Evolutionary conservation across 2,329 filamentous ascomycete genomes (phyloP), one percentile per base, ranked within the genome.

Genomic region (Bipolaris zeicola): DNA sequence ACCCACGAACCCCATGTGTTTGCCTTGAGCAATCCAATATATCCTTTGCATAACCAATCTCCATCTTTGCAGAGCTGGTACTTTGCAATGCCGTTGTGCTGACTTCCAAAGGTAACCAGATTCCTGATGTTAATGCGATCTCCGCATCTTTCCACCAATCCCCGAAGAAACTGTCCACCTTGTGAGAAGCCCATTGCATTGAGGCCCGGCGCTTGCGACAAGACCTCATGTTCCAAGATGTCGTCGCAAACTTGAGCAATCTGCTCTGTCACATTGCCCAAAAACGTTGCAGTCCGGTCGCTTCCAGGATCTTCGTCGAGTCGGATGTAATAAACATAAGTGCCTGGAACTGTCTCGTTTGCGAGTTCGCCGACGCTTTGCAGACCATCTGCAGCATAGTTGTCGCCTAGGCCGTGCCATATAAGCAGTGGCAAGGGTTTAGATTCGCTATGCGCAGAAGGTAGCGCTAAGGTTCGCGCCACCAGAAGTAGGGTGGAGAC

Each of bases 151-250:
- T 99, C 88, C 62, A 96, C 82, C 74, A 96, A 93, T 22, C 85
- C 95, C 57, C 95, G 88, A n/a, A 99, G 84, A 80, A 99, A 97
- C 75, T 96, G 91, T 1, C 95, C 95, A 61, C 95, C 95, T 77
- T 99, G 95, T 13, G 90, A 95, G 81, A 99, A 97, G 26, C 95
- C 95, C 34, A 99, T 80, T 33, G 93, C 94, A 77, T 98, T 95
- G 72, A 97, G 83, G 61, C 89, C 91, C 0, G 90, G 90, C 0
- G 91, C 90, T 6, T 89, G 90, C 54, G 89, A 89, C 14, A 97
- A 85, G 74, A 96, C 90, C 1, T 89, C 89, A 72, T 97, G 86
- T 0, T 83, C 73, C 56, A 89, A 84, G 39, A 98, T 84, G 67
- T 89, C 87, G n/a, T 79, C 81, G 83, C 95, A 98, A 48, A 96